Base-by-base conservation (phyloP, 225 moss, liverwort and hornwort genomes). In the Asterella californica region DNA sequence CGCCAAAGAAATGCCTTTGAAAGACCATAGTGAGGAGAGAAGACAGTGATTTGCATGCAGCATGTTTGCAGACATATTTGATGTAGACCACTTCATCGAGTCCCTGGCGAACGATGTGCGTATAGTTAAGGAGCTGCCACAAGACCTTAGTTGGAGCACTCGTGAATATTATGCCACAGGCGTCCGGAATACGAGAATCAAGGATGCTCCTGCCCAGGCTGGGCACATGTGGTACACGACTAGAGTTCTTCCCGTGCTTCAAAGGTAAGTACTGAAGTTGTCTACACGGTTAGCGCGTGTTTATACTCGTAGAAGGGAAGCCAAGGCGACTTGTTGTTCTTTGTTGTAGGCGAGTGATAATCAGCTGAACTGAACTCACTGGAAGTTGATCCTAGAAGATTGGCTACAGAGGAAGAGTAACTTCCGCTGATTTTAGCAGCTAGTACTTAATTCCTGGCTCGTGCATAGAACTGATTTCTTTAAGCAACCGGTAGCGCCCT, bases 101-200 rank as follows among this genome's bases (percentile, higher is more conserved):
- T 89, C 83, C 72, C 84, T 99, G 85, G 84, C 82, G 72, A 85
- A 78, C 74, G 92, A 92, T 83, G 91, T 99, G 15, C 84, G 85
- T 32, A 87, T 95, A 55, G 88, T 93, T 71, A 89, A 85, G 72
- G 88, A 92, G 82, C 84, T 99, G 55, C 95, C 99, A 74, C 69
- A 82, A 63, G 83, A 86, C 63, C 90, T 89, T 73, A 80, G 69
- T 76, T 99, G 95, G 95, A 90, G 90, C 80, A 93, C 95, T 73
- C 90, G 95, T 81, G 91, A 95, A 81, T 95, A 92, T 79, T 95
- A 99, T 83, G 92, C 87, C 53, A 93, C 99, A 76, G 99, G 95
- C 60, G 77, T 84, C 70, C 93, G 99, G 62, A 85, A 82, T 62
- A 99, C 92, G 0, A 88, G 99, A 79, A 80, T 99, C 32, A 99